These are phyloP conservation scores for Aegilops bicornis DNA, from an alignment of 176 grass and related monocot genomes.

Conservation along the genomic window DNA sequence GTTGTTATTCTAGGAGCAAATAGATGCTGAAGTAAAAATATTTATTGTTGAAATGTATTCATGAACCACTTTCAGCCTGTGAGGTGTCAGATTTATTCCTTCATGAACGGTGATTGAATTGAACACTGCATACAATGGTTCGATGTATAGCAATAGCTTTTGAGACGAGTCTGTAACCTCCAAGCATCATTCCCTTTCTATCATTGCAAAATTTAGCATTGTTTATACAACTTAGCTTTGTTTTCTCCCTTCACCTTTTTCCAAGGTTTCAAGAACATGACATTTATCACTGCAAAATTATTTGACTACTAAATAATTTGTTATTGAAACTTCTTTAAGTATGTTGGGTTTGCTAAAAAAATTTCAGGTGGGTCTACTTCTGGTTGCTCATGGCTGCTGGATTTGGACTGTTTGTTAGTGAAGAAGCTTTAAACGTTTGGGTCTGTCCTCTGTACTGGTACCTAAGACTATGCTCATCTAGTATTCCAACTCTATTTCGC, in stretches of 20 bases:
- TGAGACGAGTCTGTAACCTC: neutral
- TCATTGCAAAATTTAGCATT: neutral
- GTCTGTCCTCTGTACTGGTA: constrained; percentile 83
- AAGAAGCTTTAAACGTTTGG: constrained; percentile 93
- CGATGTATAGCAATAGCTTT: neutral
- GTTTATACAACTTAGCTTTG: neutral
- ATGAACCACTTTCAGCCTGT: neutral
- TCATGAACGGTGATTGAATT: neutral
- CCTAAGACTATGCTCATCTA: constrained; percentile 46
- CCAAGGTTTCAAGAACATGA: neutral
- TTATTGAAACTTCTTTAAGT: neutral
- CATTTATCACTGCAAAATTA: neutral
- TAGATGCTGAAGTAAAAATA: neutral
- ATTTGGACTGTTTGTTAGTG: constrained; percentile 85
- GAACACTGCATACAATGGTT: neutral
- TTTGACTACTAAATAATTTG: neutral
- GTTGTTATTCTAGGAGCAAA: neutral
- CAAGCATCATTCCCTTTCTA: neutral
- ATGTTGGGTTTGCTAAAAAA: neutral
- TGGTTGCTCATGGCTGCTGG: constrained; percentile 90
- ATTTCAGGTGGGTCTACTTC: constrained; percentile 89
- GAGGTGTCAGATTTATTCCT: neutral
- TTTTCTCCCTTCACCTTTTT: neutral
- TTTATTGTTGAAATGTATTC: neutral
- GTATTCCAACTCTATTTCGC: constrained; percentile 9